Evolutionary conservation across 257 asterid genomes (phyloP).

Genomic region (Jasminum sambac): DNA sequence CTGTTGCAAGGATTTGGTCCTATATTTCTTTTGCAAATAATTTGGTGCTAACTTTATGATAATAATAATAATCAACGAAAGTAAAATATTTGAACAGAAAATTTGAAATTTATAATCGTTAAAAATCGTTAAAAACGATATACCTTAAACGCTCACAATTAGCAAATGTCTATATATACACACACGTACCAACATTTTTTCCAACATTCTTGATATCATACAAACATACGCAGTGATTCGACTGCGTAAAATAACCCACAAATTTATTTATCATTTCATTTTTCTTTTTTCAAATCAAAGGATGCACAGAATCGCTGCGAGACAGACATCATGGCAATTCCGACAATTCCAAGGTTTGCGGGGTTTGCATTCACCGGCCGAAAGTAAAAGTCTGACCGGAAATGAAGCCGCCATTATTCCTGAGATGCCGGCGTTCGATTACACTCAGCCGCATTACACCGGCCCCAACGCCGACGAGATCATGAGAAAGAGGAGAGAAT

Average conservation of each 20-base stretch:
- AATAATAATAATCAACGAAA: too few species aligned
- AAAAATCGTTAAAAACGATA: too few species aligned
- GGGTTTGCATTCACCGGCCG: conserved; percentile 15
- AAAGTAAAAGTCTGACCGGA: neutral
- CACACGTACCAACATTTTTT: neutral
- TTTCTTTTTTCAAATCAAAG: neutral
- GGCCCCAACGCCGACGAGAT: conserved; percentile 35
- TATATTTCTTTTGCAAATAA: too few species aligned
- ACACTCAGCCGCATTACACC: conserved; percentile 31
- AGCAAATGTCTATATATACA: neutral
- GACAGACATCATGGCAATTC: conserved; percentile 17
- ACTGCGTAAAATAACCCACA: neutral
- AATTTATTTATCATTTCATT: neutral
- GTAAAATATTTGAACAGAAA: too few species aligned
- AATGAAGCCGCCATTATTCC: conserved; percentile 7
- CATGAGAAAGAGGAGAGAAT: conserved; percentile 29
- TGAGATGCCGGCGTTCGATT: conserved; percentile 28
- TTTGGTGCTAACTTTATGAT: too few species aligned
- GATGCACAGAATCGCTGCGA: conserved; percentile 29
- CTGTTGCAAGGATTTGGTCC: too few species aligned
- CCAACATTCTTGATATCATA: neutral
- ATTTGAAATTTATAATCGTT: too few species aligned
- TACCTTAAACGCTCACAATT: too few species aligned
- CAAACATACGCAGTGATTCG: neutral
- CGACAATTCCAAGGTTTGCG: conserved; percentile 9